Conservation (phyloP, 768 basidiomycete species). For the Psilocybe subaeruginosa region DNA sequence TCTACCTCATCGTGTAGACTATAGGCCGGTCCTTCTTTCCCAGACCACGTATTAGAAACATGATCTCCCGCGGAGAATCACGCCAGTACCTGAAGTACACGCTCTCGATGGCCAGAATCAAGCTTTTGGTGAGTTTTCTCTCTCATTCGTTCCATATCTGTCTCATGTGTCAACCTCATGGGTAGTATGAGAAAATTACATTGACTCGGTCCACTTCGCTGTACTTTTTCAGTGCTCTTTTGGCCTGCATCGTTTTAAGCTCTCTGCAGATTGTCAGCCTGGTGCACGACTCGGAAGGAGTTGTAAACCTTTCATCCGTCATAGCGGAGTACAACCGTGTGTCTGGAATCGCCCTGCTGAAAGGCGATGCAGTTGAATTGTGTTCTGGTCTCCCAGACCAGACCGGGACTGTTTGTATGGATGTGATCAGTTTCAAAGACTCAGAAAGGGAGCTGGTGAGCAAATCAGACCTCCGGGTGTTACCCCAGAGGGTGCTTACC, state of each 20-base stretch:
- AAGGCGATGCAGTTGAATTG: conserved; percentile 24
- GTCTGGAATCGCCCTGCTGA: conserved; percentile 8
- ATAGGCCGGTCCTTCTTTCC: neutral
- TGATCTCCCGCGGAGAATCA: neutral
- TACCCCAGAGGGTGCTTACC: neutral
- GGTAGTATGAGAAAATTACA: conserved; percentile 50
- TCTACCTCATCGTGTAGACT: neutral
- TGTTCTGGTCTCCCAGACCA: conserved; percentile 43
- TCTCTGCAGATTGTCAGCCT: conserved; percentile 43
- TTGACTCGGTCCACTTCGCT: conserved; percentile 47
- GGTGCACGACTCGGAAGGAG: conserved; percentile 37
- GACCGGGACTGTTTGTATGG: conserved; percentile 26
- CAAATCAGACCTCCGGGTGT: neutral
- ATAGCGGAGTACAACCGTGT: conserved; percentile 33
- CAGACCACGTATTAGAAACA: neutral
- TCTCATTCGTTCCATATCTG: neutral
- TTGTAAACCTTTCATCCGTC: conserved; percentile 17
- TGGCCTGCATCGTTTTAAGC: conserved; percentile 42
- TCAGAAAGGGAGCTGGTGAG: neutral
- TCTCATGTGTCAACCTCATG: neutral
- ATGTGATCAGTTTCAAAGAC: conserved; percentile 13
- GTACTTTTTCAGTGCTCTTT: conserved; percentile 51
- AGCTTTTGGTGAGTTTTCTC: conserved; percentile 26
- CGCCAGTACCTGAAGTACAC: conserved; percentile 22
- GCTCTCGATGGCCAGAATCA: conserved; percentile 26